Percentiles rank a stretch among this genome's conserved stretches.
Evolutionary conservation across 768 basidiomycete genomes (phyloP).

Genomic region (Agaricus sinodeliciosus): DNA sequence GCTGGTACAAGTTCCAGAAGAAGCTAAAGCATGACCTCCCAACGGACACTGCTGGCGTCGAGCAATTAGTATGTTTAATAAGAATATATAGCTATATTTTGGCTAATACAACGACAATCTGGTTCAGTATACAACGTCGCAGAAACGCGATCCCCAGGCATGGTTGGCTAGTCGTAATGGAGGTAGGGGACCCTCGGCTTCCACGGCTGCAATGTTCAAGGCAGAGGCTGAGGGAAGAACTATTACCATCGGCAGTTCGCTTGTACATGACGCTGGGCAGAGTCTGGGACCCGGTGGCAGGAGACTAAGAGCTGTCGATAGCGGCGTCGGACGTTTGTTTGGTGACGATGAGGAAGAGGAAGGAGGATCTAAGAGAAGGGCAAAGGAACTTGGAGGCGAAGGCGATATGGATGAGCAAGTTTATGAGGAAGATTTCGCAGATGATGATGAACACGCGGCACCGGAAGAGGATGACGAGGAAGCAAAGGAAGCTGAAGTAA

Average conservation of each 20-base stretch:
- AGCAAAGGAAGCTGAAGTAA: conserved; percentile 73
- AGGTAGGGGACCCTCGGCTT: conserved; percentile 46
- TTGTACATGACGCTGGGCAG: conserved; percentile 42
- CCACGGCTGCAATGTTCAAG: conserved; percentile 66
- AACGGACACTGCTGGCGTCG: conserved; percentile 60
- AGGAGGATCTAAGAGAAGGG: conserved; percentile 34
- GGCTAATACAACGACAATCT: conserved; percentile 16
- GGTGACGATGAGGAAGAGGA: conserved; percentile 64
- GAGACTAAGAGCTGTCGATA: conserved; percentile 61
- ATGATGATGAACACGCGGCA: conserved; percentile 77
- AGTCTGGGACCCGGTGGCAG: conserved; percentile 69
- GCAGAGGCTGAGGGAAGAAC: conserved; percentile 46
- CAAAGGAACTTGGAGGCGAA: conserved; percentile 63
- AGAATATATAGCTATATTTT: conserved; percentile 15
- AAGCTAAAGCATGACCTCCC: conserved; percentile 69
- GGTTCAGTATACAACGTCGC: conserved; percentile 44
- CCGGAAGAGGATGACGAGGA: conserved; percentile 79
- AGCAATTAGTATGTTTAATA: conserved; percentile 42
- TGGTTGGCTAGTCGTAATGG: conserved; percentile 66
- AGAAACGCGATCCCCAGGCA: conserved; percentile 69
- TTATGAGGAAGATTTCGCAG: conserved; percentile 80
- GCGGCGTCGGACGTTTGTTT: conserved; percentile 52
- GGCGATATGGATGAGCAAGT: conserved; percentile 79
- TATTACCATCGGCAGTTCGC: conserved; percentile 33
- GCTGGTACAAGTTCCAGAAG: conserved; percentile 94